Evolutionary conservation across 306 rosid species (phyloP).

Genomic region (Quercus bicolor): DNA sequence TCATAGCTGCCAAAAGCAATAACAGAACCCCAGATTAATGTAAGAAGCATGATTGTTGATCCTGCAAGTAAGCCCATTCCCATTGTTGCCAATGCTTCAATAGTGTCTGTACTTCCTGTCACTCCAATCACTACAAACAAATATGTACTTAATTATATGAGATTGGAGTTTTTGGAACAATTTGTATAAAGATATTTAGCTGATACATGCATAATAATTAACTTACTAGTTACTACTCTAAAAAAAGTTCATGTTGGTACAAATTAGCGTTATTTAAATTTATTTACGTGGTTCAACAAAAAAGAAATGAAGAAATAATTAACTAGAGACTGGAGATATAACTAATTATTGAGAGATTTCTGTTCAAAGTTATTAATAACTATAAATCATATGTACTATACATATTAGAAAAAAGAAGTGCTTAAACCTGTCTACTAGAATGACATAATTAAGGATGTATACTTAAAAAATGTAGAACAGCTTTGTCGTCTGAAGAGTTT

Average conservation of each 20-base stretch:
- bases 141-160: background rate
- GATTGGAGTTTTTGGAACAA: background rate
- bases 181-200: background rate
- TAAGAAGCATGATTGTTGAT: conserved; percentile 33
- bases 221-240: too few species aligned
- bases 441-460: background rate
- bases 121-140: conserved; percentile 23
- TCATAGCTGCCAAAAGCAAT: conserved; percentile 34
- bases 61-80: conserved; percentile 33
- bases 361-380: background rate
- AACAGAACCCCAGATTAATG: conserved; percentile 32
- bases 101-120: conserved; percentile 16
- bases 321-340: background rate
- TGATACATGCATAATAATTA: background rate
- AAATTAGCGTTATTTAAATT: too few species aligned
- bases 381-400: background rate
- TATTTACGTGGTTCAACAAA: background rate
- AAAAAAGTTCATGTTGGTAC: too few species aligned
- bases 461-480: too few species aligned
- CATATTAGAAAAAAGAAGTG: background rate
- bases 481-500: too few species aligned
- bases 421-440: background rate
- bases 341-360: background rate
- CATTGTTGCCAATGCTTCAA: conserved; percentile 15
- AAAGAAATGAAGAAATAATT: background rate